Evolutionary conservation across 1,139 yeast genomes (phyloP).

Genomic region (Zygosaccharomyces sapae): DNA sequence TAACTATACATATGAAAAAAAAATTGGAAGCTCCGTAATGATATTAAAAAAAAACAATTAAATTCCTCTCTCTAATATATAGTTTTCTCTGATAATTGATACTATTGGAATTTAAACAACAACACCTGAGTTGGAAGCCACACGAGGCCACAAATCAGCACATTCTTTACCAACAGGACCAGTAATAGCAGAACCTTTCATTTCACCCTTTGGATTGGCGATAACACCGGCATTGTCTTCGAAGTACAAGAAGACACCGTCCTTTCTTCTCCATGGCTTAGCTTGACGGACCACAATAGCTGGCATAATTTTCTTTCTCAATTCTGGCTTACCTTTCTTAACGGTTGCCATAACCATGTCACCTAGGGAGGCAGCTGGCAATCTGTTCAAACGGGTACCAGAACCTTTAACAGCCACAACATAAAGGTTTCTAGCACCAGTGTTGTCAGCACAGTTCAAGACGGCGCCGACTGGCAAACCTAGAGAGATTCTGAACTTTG

Average conservation of each 20-base stretch:
- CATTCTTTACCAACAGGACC: constrained; percentile 99
- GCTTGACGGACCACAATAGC: constrained; percentile 99
- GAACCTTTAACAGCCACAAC: constrained; percentile 98
- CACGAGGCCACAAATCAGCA: constrained; percentile 99
- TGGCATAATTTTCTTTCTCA: constrained; percentile 99
- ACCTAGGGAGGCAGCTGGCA: constrained; percentile 99
- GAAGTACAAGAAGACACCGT: constrained; percentile 98
- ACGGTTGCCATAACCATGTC: constrained; percentile 99
- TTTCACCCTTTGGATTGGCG: constrained; percentile 99
- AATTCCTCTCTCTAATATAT: constrained; percentile 18
- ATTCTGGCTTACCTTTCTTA: constrained; percentile 99
- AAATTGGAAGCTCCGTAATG: constrained; percentile 7
- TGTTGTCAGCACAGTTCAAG: constrained; percentile 99
- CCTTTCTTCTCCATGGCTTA: constrained; percentile 99
- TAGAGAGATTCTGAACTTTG: constrained; percentile 99
- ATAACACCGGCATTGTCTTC: constrained; percentile 99
- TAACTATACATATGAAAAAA: constrained; percentile 4
- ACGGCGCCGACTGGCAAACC: constrained; percentile 99
- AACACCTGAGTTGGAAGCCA: constrained; percentile 99
- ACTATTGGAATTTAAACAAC: constrained; percentile 65
- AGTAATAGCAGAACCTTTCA: constrained; percentile 99
- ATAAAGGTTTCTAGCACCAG: constrained; percentile 99
- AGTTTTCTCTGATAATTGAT: constrained; percentile 4
- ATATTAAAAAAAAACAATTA: constrained; percentile 16
- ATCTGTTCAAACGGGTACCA: constrained; percentile 99